Conservation (phyloP, 805 yeast species). For the Vanderwaltozyma yarrowii region DNA sequence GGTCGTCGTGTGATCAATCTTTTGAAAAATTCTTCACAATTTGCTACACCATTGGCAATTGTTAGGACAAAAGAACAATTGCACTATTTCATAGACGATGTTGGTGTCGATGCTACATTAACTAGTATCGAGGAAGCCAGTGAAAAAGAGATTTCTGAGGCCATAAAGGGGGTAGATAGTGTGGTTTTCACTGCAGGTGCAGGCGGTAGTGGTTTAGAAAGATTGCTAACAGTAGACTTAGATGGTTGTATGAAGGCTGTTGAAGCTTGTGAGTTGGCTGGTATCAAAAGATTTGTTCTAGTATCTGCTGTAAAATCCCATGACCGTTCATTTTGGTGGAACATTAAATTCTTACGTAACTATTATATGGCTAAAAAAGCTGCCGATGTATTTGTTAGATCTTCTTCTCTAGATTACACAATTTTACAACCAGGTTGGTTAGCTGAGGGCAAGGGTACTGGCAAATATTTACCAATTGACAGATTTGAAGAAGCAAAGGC, state of each 20-base stretch:
- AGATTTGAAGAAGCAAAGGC: conserved; percentile 13
- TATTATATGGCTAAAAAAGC: conserved; percentile 54
- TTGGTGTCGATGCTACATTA: conserved; percentile 29
- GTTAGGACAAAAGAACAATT: conserved; percentile 40
- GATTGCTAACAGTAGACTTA: conserved; percentile 44
- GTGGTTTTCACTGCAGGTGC: conserved; percentile 57
- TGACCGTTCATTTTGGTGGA: conserved; percentile 38
- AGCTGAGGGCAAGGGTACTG: conserved; percentile 28
- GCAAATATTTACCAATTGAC: conserved; percentile 27
- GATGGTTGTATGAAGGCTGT: conserved; percentile 50
- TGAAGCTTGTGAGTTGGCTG: conserved; percentile 41
- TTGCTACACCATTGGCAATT: conserved; percentile 30
- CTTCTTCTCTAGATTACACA: conserved; percentile 40
- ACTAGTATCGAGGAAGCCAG: conserved; percentile 32
- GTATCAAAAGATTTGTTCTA: conserved; percentile 37
- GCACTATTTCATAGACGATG: conserved; percentile 29
- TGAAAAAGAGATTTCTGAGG: conserved; percentile 28
- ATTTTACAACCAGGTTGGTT: conserved; percentile 44
- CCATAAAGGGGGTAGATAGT: conserved; percentile 40
- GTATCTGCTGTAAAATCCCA: conserved; percentile 49
- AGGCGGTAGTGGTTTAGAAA: conserved; percentile 41
- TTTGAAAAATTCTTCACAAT: conserved; percentile 20
- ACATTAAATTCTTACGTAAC: conserved; percentile 29
- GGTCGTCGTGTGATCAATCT: conserved; percentile 38
- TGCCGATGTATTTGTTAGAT: conserved; percentile 41